phyloP scores from a whole-genome alignment of 2,329 filamentous ascomycete genomes.

The Colletotrichum sp. region DNA sequence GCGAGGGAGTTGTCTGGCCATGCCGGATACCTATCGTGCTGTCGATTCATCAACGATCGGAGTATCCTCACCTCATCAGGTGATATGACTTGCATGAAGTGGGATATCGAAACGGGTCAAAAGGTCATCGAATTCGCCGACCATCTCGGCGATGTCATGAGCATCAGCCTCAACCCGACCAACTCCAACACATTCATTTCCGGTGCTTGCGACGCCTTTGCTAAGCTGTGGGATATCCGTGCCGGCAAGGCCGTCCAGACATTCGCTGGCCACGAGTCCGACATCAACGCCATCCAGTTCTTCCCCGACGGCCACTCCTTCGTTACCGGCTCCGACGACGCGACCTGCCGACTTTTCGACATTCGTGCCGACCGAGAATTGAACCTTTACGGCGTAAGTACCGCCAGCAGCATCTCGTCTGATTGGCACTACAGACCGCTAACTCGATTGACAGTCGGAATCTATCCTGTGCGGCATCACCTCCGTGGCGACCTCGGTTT shows the following conservation, averaged over 20 bases:
- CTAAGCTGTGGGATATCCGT: conserved; percentile 98
- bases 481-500: conserved; percentile 97
- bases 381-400: conserved; percentile 70
- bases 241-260: conserved; percentile 98
- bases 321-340: conserved; percentile 96
- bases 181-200: conserved; percentile 99
- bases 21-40: conserved; percentile 97
- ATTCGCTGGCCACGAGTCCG: conserved; percentile 96
- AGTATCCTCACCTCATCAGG: conserved; percentile 97
- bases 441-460: conserved; percentile 71
- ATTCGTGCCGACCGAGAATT: conserved; percentile 89
- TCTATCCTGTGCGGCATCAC: conserved; percentile 98
- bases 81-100: conserved; percentile 99
- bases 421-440: conserved; percentile 6
- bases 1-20: conserved; percentile 95
- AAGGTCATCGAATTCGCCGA: conserved; percentile 99
- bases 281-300: conserved; percentile 99
- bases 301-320: conserved; percentile 99
- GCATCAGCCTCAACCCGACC: conserved; percentile 98
- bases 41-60: conserved; percentile 97
- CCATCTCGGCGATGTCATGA: conserved; percentile 98
- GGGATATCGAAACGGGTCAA: conserved; percentile 97
- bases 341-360: conserved; percentile 95
- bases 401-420: background rate
- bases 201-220: conserved; percentile 98